These are phyloP conservation scores for Eimeria maxima DNA, from an alignment of 169 alveolate genomes.

Conservation along the genomic window DNA sequence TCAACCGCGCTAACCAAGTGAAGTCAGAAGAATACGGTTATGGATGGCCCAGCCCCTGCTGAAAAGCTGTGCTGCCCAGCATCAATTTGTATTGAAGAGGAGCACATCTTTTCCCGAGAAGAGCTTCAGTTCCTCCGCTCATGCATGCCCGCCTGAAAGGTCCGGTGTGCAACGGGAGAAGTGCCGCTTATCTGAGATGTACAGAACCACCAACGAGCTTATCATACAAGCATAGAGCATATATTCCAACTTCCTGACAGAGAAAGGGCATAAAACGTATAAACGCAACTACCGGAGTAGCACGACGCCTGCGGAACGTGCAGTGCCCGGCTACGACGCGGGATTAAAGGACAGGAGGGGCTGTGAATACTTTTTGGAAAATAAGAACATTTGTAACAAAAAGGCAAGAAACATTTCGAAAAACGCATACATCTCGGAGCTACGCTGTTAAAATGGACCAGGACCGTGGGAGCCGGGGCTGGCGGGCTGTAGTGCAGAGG, in stretches of 20 bases:
- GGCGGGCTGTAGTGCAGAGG: not conserved
- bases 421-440: not conserved
- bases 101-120: not conserved
- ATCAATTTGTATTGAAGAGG: not conserved
- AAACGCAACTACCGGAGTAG: not conserved
- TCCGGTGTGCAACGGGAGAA: not conserved
- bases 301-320: not conserved
- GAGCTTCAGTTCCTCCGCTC: not conserved
- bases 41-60: not conserved
- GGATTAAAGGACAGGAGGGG: not conserved
- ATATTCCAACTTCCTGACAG: not conserved
- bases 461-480: conserved; percentile 1
- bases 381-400: not conserved
- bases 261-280: not conserved
- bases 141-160: not conserved
- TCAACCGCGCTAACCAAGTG: not conserved
- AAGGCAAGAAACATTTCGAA: not conserved
- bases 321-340: not conserved
- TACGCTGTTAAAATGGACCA: not conserved
- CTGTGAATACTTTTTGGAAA: not conserved
- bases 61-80: not conserved
- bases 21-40: not conserved
- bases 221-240: not conserved
- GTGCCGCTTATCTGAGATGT: not conserved
- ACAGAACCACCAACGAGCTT: not conserved